A percentile compares a stretch with the other conserved stretches of the same genome.
phyloP scores from a whole-genome alignment of 495 filamentous ascomycete species.

The Aspergillus cristatus region DNA sequence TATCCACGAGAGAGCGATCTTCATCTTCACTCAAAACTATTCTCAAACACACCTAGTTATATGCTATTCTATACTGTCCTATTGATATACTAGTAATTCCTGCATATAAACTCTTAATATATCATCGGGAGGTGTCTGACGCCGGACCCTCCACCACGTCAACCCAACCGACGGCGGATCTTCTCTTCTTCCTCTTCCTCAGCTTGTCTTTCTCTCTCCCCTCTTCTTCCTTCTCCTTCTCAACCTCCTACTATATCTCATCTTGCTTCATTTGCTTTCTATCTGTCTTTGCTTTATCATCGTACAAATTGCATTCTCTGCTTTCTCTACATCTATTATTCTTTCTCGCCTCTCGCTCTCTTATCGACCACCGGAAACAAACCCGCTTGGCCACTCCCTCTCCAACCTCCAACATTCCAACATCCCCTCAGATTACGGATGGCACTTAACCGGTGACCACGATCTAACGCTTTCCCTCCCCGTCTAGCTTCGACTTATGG shows the following conservation, averaged over 20 bases:
- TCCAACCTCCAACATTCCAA: slow-evolving; percentile 14
- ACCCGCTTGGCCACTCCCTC: slow-evolving; percentile 12
- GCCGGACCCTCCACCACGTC: slow-evolving; percentile 32
- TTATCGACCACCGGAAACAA: slow-evolving; percentile 6
- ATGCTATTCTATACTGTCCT: no score
- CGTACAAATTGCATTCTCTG: no score
- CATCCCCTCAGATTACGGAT: slow-evolving; percentile 28
- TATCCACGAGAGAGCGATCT: no score
- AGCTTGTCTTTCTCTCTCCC: slow-evolving; percentile 2
- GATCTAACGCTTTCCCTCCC: slow-evolving; percentile 20
- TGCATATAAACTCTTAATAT: no score
- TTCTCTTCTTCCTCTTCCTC: slow-evolving; percentile 9
- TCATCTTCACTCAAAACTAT: no score
- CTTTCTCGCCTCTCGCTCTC: not conserved
- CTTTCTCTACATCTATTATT: not conserved
- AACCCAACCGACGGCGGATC: slow-evolving; percentile 9
- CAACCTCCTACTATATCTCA: slow-evolving; percentile 2
- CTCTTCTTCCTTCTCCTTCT: slow-evolving; percentile 1
- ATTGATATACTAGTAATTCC: no score
- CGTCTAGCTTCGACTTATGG: slow-evolving; percentile 31
- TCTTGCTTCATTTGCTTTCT: not conserved
- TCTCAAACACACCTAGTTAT: no score
- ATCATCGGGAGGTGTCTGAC: no score
- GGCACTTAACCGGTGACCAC: slow-evolving; percentile 38
- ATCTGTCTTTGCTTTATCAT: not conserved